Evolutionary conservation across 1,284 basidiomycete genomes (phyloP).

Genomic region (Pseudozyma sp.): DNA sequence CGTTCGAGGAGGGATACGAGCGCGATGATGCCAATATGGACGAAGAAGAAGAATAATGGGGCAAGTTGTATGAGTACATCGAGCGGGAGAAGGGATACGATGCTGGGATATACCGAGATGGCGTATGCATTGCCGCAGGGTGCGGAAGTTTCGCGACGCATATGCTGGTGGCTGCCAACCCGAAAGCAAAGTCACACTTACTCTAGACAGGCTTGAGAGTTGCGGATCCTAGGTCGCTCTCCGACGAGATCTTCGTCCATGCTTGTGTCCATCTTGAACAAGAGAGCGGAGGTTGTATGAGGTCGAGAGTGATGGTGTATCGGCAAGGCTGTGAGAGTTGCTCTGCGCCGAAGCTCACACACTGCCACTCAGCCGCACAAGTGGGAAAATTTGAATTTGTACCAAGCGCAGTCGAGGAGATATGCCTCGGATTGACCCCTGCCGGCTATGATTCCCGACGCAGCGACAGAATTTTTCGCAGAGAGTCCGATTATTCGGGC

Average conservation of each 20-base stretch:
- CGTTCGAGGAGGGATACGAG: too few species aligned
- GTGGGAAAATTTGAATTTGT: too few species aligned
- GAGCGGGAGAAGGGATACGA: constrained; percentile 8
- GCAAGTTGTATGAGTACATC: constrained; percentile 7
- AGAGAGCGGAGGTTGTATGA: constrained; percentile 6
- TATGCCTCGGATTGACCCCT: too few species aligned
- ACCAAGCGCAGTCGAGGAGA: too few species aligned
- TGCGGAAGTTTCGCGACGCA: constrained; percentile 5
- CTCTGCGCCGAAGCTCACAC: too few species aligned
- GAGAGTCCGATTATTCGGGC: too few species aligned
- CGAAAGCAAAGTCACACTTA: constrained; percentile 12
- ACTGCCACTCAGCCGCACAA: too few species aligned
- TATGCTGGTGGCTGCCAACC: background rate
- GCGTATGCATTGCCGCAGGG: constrained; percentile 44
- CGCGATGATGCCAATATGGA: background rate
- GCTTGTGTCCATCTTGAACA: constrained; percentile 21
- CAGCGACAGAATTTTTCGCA: too few species aligned
- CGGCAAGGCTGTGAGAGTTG: background rate
- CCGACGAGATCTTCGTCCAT: constrained; percentile 37
- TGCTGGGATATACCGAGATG: constrained; percentile 3
- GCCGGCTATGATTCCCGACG: too few species aligned
- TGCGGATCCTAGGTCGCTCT: constrained; percentile 40
- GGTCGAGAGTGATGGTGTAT: background rate
- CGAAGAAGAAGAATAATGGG: background rate
- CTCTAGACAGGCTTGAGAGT: constrained; percentile 50